Evolutionary conservation across 495 filamentous ascomycete genomes (phyloP).

Genomic region (Aspergillus conjunctus): DNA sequence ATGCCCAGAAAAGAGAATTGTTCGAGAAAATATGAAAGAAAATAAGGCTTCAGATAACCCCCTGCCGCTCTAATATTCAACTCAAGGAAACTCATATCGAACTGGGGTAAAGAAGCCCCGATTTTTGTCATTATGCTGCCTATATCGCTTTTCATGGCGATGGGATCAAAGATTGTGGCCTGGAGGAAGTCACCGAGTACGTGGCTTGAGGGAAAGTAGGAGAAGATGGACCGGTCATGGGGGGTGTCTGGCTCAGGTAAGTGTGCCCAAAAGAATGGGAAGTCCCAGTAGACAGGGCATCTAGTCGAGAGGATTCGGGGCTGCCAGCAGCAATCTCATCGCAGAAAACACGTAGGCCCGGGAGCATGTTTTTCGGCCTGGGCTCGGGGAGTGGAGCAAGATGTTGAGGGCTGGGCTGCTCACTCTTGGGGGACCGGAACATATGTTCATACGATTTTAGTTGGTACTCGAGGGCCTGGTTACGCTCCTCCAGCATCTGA

Average conservation of each 20-base stretch:
- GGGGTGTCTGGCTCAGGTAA: constrained; percentile 39
- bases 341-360: constrained; percentile 45
- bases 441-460: constrained; percentile 48
- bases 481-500: constrained; percentile 40
- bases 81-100: constrained; percentile 23
- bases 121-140: neutral
- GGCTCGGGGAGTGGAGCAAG: constrained; percentile 35
- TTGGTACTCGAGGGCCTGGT: constrained; percentile 45
- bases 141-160: constrained; percentile 27
- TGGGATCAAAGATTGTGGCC: constrained; percentile 36
- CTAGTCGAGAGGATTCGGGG: constrained; percentile 33
- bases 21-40: constrained; percentile 9
- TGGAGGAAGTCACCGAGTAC: constrained; percentile 34
- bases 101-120: neutral
- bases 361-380: constrained; percentile 40
- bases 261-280: constrained; percentile 37
- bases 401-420: constrained; percentile 33
- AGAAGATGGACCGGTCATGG: constrained; percentile 44
- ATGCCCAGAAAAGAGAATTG: constrained; percentile 20
- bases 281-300: constrained; percentile 30
- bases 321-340: constrained; percentile 38
- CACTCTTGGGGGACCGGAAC: constrained; percentile 45
- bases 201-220: constrained; percentile 38
- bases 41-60: constrained; percentile 15
- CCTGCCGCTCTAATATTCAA: constrained; percentile 21